A percentile compares a stretch with the other conserved stretches of the same genome.
Evolutionary conservation across 169 alveolate species (phyloP).

Genomic region (Cryptosporidium parvum): DNA sequence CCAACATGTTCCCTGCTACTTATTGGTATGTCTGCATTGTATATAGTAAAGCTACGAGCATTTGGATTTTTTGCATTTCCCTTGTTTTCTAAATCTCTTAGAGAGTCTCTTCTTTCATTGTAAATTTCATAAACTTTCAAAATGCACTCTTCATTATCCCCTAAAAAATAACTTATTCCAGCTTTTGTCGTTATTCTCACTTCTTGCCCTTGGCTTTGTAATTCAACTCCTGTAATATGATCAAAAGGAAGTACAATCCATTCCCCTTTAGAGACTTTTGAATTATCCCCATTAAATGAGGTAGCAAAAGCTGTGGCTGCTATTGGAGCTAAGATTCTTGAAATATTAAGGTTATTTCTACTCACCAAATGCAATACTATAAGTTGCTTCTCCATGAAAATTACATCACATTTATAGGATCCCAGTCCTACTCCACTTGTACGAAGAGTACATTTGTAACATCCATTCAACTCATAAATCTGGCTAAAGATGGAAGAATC

Average conservation of each 20-base stretch:
- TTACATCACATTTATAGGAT: conserved; percentile 37
- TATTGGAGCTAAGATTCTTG: conserved; percentile 47
- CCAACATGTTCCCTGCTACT: conserved; percentile 4
- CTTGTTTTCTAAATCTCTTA: neutral
- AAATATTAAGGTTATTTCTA: conserved; percentile 20
- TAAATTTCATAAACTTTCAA: neutral
- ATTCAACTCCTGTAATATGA: neutral
- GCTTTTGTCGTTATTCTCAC: conserved; percentile 23
- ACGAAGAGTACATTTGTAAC: conserved; percentile 31
- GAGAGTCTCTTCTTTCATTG: neutral
- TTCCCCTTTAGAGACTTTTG: conserved; percentile 51
- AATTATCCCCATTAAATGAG: neutral
- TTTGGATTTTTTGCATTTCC: neutral
- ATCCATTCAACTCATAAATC: conserved; percentile 53
- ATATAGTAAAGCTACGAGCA: neutral
- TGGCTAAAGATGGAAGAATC: conserved; percentile 26
- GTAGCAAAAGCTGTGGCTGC: conserved; percentile 76
- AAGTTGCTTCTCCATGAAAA: conserved; percentile 55
- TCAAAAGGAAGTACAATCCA: conserved; percentile 69
- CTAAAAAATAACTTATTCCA: conserved; percentile 31
- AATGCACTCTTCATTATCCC: conserved; percentile 52
- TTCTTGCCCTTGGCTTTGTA: neutral
- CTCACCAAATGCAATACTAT: conserved; percentile 47
- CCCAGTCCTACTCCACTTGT: conserved; percentile 37
- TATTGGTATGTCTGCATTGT: conserved; percentile 19